phyloP scores from a whole-genome alignment of 257 asterid species.

The Fraxinus excelsior region DNA sequence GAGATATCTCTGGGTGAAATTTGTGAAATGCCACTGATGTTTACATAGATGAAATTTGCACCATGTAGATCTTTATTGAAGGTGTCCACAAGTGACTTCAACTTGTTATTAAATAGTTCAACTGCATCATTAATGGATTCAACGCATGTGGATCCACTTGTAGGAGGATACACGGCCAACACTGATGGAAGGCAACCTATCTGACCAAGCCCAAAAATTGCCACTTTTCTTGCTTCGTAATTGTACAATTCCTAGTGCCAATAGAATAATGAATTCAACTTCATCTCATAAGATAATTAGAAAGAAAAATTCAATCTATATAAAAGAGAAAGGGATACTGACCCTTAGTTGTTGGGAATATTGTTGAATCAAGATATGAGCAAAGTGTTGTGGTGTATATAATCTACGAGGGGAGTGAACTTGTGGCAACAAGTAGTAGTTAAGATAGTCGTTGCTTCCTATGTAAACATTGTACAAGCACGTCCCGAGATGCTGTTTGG shows the following conservation, averaged over 20 bases:
- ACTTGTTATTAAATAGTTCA: constrained; percentile 31
- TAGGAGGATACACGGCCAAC: constrained; percentile 22
- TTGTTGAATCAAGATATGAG: constrained; percentile 26
- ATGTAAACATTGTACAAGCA: constrained; percentile 55
- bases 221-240: constrained; percentile 55
- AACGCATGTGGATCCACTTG: constrained; percentile 44
- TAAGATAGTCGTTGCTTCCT: constrained; percentile 67
- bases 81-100: constrained; percentile 36
- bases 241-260: constrained; percentile 37
- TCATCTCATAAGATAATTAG: too few relatives aligned
- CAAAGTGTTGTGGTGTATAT: constrained; percentile 42
- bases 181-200: constrained; percentile 52
- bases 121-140: constrained; percentile 36
- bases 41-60: constrained; percentile 51
- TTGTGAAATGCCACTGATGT: constrained; percentile 40
- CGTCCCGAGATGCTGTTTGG: constrained; percentile 21
- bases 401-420: constrained; percentile 23
- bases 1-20: constrained; percentile 37
- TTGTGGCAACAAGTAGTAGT: constrained; percentile 44
- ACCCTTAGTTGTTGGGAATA: constrained; percentile 36
- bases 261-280: background rate
- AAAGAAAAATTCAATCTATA: too few relatives aligned
- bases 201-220: constrained; percentile 43
- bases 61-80: constrained; percentile 31
- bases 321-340: background rate